Conservation (phyloP, 306 rosid species). For the Chamaecrista fasciculata region DNA sequence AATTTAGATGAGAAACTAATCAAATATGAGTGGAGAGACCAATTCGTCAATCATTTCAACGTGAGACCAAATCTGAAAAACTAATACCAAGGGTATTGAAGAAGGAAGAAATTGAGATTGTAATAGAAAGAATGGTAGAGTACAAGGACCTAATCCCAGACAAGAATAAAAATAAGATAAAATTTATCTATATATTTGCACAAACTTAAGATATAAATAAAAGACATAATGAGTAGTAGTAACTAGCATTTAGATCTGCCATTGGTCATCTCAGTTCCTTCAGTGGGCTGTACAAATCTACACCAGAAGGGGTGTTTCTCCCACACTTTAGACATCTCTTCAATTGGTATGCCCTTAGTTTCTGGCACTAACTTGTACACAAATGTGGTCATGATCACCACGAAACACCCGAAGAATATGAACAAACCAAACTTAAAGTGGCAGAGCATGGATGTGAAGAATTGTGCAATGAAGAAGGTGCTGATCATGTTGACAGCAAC, state of each 20-base stretch:
- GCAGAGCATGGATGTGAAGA: slow-evolving; percentile 67
- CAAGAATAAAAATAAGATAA: no score
- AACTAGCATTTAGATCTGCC: slow-evolving; percentile 7
- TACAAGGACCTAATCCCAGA: no score
- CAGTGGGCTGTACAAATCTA: slow-evolving; percentile 28
- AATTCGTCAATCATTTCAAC: no score
- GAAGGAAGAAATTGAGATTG: no score
- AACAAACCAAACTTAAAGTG: slow-evolving; percentile 67
- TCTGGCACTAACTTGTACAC: slow-evolving; percentile 56
- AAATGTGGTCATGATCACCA: slow-evolving; percentile 51
- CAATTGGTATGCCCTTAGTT: slow-evolving; percentile 75
- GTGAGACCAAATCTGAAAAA: no score
- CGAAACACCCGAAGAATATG: slow-evolving; percentile 58
- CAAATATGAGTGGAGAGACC: no score
- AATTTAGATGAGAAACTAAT: no score
- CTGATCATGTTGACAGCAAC: slow-evolving; percentile 63
- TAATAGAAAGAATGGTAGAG: no score
- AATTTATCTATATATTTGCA: no score
- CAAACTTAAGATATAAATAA: no score
- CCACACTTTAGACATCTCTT: slow-evolving; percentile 66
- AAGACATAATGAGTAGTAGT: no score
- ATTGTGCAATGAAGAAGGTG: slow-evolving; percentile 65
- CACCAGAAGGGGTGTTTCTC: slow-evolving; percentile 58
- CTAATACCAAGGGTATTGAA: no score
- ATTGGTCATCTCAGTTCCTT: not conserved